These are phyloP conservation scores for Leccinum boreale DNA, from an alignment of 768 basidiomycete genomes.

Conservation along the genomic window DNA sequence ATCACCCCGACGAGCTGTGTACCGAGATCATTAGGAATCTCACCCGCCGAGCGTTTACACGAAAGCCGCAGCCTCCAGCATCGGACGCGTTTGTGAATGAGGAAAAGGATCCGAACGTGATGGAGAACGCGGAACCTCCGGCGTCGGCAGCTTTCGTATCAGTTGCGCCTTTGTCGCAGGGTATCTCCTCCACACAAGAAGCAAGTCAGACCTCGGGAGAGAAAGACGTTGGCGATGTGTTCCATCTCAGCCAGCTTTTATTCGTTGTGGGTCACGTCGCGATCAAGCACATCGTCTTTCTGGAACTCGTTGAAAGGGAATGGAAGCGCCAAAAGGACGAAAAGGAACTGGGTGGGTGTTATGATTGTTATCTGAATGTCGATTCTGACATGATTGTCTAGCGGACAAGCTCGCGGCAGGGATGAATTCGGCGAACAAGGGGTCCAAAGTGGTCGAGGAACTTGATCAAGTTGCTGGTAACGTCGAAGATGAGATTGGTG, in stretches of 20 bases:
- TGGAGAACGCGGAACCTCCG: conserved; percentile 40
- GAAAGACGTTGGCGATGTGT: conserved; percentile 73
- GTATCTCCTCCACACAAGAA: conserved; percentile 8
- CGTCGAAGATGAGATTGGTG: conserved; percentile 97
- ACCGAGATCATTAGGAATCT: conserved; percentile 78
- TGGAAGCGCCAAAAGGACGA: conserved; percentile 97
- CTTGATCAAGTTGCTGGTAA: conserved; percentile 97
- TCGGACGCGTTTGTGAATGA: conserved; percentile 4
- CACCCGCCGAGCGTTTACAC: conserved; percentile 66
- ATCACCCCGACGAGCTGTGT: conserved; percentile 87
- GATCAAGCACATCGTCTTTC: conserved; percentile 95
- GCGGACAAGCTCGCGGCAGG: conserved; percentile 59
- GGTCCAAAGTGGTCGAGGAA: conserved; percentile 71
- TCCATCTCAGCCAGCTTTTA: conserved; percentile 88
- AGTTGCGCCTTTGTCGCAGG: conserved; percentile 19
- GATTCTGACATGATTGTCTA: conserved; percentile 19
- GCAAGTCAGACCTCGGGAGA: conserved; percentile 17
- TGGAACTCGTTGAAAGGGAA: conserved; percentile 93
- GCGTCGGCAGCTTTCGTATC: conserved; percentile 21
- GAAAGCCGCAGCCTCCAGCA: conserved; percentile 16
- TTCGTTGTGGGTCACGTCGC: conserved; percentile 96
- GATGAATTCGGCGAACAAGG: conserved; percentile 34
- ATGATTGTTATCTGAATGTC: background rate
- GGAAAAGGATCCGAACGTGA: conserved; percentile 45
- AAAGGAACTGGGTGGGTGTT: conserved; percentile 63